Conservation (phyloP, 106 monocot genomes). For the Vanilla planifolia region DNA sequence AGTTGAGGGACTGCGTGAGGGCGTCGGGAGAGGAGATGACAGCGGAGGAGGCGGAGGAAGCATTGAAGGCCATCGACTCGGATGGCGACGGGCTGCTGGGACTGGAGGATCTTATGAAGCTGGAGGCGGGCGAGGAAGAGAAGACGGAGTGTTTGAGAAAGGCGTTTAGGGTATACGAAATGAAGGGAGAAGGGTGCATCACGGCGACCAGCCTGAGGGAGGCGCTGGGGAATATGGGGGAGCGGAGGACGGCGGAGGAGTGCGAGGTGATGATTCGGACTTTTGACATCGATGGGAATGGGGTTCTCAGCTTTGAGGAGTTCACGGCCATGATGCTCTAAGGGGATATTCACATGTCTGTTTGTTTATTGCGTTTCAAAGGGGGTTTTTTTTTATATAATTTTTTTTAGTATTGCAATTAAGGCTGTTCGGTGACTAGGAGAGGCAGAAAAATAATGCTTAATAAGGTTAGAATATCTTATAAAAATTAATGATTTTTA, state of each 20-base stretch:
- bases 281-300: conserved; percentile 21
- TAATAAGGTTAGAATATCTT: too few relatives aligned
- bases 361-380: too few relatives aligned
- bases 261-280: conserved; percentile 18
- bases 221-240: conserved; percentile 15
- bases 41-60: background rate
- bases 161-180: conserved; percentile 23
- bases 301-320: conserved; percentile 20
- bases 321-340: conserved; percentile 20
- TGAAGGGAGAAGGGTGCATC: conserved; percentile 17
- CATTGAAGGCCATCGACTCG: background rate
- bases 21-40: conserved; percentile 7
- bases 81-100: conserved; percentile 12
- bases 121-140: conserved; percentile 14
- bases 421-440: too few relatives aligned
- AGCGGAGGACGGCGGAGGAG: conserved; percentile 9
- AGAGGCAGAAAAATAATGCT: too few relatives aligned
- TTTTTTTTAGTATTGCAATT: too few relatives aligned
- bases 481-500: too few relatives aligned
- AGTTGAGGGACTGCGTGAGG: conserved; percentile 7
- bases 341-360: too few relatives aligned
- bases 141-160: conserved; percentile 8
- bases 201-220: conserved; percentile 20
- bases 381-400: too few relatives aligned
- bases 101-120: conserved; percentile 8